Percentiles rank a stretch among this genome's conserved stretches.
phyloP scores from a whole-genome alignment of 352 stramenopile genomes.

The Globisporangium radiosum region DNA sequence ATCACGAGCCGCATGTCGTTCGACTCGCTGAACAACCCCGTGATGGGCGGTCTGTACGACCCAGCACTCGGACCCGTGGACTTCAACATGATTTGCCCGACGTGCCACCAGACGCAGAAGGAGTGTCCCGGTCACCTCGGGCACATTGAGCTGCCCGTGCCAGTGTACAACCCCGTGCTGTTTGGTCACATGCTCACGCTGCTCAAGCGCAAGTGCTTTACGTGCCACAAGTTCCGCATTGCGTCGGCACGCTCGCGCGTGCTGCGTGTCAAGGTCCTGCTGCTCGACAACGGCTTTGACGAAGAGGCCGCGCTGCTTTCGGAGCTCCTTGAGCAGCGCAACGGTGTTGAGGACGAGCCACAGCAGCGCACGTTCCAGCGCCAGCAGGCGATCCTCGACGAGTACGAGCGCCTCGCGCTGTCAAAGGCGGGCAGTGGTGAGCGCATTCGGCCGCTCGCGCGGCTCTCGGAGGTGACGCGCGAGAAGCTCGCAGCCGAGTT shows the following conservation, averaged over 20 bases:
- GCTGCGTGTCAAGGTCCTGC: slow-evolving; percentile 86
- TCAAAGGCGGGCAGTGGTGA: slow-evolving; percentile 30
- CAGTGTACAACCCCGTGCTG: slow-evolving; percentile 97
- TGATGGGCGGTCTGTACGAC: slow-evolving; percentile 97
- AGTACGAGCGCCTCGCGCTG: slow-evolving; percentile 84
- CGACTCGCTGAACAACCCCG: slow-evolving; percentile 91
- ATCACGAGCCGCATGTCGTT: slow-evolving; percentile 94
- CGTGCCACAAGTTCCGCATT: slow-evolving; percentile 96
- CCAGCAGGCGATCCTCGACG: slow-evolving; percentile 82
- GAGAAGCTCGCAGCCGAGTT: slow-evolving; percentile 87
- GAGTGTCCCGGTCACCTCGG: slow-evolving; percentile 97
- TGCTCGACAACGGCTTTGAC: slow-evolving; percentile 87
- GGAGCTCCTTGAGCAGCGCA: slow-evolving; percentile 81
- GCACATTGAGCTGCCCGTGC: slow-evolving; percentile 98
- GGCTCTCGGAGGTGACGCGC: slow-evolving; percentile 62
- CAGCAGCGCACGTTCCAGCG: slow-evolving; percentile 64
- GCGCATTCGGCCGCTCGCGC: slow-evolving; percentile 41
- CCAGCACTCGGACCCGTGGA: slow-evolving; percentile 91
- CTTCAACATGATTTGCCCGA: slow-evolving; percentile 90
- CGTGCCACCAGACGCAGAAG: slow-evolving; percentile 93
- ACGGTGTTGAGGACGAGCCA: slow-evolving; percentile 80
- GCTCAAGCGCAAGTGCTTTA: slow-evolving; percentile 97
- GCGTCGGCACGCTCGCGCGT: slow-evolving; percentile 69
- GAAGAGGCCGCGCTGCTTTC: slow-evolving; percentile 69
- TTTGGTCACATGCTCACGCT: slow-evolving; percentile 94